A percentile compares a stretch with the other conserved stretches of the same genome.
These are phyloP conservation scores for Albugo laibachii DNA, from an alignment of 352 stramenopile genomes.

Conservation along the genomic window DNA sequence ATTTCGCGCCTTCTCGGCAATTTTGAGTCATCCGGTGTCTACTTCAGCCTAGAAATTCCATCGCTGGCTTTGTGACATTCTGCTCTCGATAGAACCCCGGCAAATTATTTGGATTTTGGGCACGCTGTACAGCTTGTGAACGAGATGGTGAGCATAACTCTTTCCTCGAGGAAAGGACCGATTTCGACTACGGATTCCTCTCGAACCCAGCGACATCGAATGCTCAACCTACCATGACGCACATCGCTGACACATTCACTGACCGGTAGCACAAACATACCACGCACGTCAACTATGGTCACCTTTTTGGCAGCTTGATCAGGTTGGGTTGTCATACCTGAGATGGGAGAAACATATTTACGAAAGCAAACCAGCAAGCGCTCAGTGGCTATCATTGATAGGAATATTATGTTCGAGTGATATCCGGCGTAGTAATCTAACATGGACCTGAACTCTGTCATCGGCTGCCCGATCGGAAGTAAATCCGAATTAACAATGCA, in stretches of 20 bases:
- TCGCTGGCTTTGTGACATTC: conserved; percentile 1
- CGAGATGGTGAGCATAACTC: conserved; percentile 16
- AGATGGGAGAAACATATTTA: conserved; percentile 8
- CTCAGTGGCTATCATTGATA: conserved; percentile 20
- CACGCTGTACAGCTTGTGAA: conserved; percentile 9
- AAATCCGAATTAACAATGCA: conserved; percentile 3
- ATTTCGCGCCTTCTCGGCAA: conserved; percentile 19
- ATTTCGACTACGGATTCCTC: conserved; percentile 14
- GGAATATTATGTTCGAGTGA: conserved; percentile 32
- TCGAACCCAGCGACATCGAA: conserved; percentile 12
- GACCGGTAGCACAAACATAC: conserved; percentile 5
- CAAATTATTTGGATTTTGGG: conserved; percentile 4
- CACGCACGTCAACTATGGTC: conserved; percentile 12
- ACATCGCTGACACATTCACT: conserved; percentile 19
- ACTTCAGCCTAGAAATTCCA: conserved; percentile 20
- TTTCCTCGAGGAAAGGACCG: conserved; percentile 18
- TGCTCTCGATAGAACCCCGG: conserved; percentile 15
- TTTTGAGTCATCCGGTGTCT: conserved; percentile 27
- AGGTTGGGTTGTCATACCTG: conserved; percentile 15
- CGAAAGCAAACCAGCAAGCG: conserved; percentile 1
- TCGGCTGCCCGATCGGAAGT: conserved; percentile 6
- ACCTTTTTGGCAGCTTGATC: conserved; percentile 9
- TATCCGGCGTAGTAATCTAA: conserved; percentile 17
- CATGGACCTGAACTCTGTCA: conserved; percentile 20
- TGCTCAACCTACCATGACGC: conserved; percentile 21